Evolutionary conservation across 164 flowering plant species (phyloP), one percentile per base, ranked within the genome.

Genomic region (Saururus chinensis): DNA sequence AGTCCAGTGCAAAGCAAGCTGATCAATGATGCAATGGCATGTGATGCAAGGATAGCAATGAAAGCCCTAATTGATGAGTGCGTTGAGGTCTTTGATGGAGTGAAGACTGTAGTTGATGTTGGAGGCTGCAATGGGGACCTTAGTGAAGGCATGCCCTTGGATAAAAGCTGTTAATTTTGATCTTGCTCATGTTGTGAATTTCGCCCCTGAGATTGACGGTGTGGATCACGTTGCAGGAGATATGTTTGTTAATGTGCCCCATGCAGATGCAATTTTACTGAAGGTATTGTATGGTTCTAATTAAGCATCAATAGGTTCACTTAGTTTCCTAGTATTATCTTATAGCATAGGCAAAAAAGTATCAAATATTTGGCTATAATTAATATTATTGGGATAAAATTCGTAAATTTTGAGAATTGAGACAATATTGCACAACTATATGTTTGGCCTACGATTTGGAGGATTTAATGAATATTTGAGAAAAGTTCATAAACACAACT

Each of bases 21-120:
- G 35, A 12, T 41, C 59, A 57, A 62, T 40, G 58, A 62, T 23
- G 66, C 58, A 22, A 65, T 65, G 68, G 62, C 62, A 14, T 26
- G 68, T 17, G 20, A 26, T 14, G 48, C 68, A 0, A 22, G 49
- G 51, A 14, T 26, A 4, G 16, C 41, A 20, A 20, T 58, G 51
- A 37, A 5, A 4, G 51, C 62, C 30, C 51, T 65, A 16, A 19
- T 65, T 16, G 41, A 59, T 8, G 56, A 55, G 49, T 35, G 62
- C 22, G 41, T 14, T 1, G 57, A 48, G 48, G 54, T 51, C 26
- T 58, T 65, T 4, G 56, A 58, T 9, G 68, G 62, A 19, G 12
- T 59, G 45, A 12, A 10, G 7, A 35, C 57, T 7, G 45, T 58
- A 21, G 68, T 65, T 24, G 68, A 65, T 58, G 68, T 65, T 16